Base-by-base conservation (phyloP, 208 protist species). In the Angomonas desouzai region DNA sequence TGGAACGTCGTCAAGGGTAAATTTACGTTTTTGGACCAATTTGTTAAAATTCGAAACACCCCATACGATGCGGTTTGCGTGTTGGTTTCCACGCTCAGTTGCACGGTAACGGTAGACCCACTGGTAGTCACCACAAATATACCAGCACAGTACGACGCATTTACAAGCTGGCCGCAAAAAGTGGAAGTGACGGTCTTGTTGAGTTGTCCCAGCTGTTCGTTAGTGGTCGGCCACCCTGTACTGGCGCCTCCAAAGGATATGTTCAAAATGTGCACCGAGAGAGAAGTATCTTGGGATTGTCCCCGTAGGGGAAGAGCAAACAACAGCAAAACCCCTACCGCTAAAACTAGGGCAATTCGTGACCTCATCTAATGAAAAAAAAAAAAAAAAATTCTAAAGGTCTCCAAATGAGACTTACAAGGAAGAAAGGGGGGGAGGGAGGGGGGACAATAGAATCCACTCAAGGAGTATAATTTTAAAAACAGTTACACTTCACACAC, bases 231-330 rank as follows among this genome's bases (percentile, higher is more conserved):
- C 77, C 77, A 81, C 7, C 74, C 77, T 23, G 57, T 56, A 16
- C 67, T 57, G 0, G 68, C 65, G 11, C 72, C 76, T 30, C 27
- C 72, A 22, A 90, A 60, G 2, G 75, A 79, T 2, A 75, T 23
- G 33, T 79, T 85, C 45, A 81, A 27, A 3, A 69, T 65, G 59
- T 81, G 76, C 1, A 70, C 74, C 0, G 79, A 51, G 1, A 76
- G 53, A 32, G 25, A 9, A 36, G 51, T 65, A 40, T 57, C 49
- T 27, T n/a, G 57, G 9, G 22, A 11, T 6, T 57, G n/a, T 7
- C 3, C 23, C 10, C 10, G n/a, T n/a, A 48, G 33, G 22, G 29
- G 9, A 16, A 38, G 23, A 49, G 38, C 3, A 22, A 62, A 38
- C 34, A 38, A 48, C 18, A 62, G n/a, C 22, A 38, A 43, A n/a